These are phyloP conservation scores for Anastatica hierochuntica DNA, from an alignment of 345 rosid species.

Conservation along the genomic window DNA sequence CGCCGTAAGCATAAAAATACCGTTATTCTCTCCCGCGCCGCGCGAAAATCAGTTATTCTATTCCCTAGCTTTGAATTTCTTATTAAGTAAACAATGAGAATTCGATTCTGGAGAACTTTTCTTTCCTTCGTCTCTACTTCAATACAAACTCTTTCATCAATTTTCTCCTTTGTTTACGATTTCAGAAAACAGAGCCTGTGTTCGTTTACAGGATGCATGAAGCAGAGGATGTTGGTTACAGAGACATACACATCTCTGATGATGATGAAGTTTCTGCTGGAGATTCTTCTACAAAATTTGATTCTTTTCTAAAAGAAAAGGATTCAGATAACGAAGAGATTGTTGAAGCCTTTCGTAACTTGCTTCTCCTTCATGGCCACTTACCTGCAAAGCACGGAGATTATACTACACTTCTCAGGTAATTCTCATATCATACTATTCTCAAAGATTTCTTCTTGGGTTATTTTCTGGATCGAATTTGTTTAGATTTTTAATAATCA, in stretches of 20 bases:
- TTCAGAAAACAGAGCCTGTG: neutral
- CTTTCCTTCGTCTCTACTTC: neutral
- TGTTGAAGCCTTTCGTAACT: slow-evolving; percentile 19
- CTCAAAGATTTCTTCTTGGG: neutral
- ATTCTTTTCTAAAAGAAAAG: neutral
- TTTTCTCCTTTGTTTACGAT: neutral
- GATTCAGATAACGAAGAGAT: neutral
- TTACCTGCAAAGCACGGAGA: slow-evolving; percentile 9
- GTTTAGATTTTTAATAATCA: neutral
- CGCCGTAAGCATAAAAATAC: neutral
- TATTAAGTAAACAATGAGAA: neutral
- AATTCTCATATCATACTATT: neutral
- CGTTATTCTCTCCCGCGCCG: slow-evolving; percentile 16
- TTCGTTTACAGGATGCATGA: slow-evolving; percentile 8
- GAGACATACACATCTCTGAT: slow-evolving; percentile 3
- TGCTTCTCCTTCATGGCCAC: slow-evolving; percentile 19
- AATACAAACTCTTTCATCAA: neutral
- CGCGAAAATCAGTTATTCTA: slow-evolving; percentile 15
- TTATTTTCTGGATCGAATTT: neutral
- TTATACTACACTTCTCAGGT: slow-evolving; percentile 6
- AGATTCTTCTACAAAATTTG: no score
- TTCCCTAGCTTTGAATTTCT: neutral
- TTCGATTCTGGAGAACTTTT: slow-evolving; percentile 4
- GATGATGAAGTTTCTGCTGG: neutral
- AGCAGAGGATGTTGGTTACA: slow-evolving; percentile 10